Conservation (phyloP, 2,329 filamentous ascomycete species). For the Dryadomyces sulphureus region DNA sequence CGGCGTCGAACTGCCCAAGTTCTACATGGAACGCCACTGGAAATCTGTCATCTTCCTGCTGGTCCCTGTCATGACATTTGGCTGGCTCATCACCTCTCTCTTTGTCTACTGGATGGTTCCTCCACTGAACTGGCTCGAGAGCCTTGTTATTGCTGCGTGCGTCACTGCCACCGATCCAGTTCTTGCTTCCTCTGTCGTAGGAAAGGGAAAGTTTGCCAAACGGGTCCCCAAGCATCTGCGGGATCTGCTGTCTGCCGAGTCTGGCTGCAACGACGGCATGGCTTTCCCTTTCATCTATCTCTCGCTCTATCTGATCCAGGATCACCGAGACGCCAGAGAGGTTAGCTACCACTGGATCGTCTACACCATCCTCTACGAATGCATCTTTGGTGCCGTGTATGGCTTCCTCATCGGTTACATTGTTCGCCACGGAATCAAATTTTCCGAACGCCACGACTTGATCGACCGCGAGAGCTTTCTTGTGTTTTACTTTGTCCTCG, state of each 20-base stretch:
- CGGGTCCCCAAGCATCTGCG: constrained; percentile 93
- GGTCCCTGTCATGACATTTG: constrained; percentile 92
- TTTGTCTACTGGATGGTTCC: constrained; percentile 88
- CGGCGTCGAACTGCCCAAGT: constrained; percentile 77
- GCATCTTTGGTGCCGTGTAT: constrained; percentile 79
- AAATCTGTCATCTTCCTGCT: constrained; percentile 77
- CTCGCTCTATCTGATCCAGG: constrained; percentile 76
- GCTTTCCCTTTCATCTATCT: constrained; percentile 97
- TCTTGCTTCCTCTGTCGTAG: constrained; percentile 90
- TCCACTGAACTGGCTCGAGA: constrained; percentile 74
- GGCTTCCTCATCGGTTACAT: constrained; percentile 81
- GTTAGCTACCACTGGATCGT: constrained; percentile 81
- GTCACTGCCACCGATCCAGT: constrained; percentile 97
- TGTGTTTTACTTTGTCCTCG: constrained; percentile 95
- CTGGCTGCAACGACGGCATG: constrained; percentile 98
- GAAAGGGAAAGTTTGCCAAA: constrained; percentile 97
- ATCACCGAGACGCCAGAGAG: constrained; percentile 49
- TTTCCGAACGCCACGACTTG: constrained; percentile 66
- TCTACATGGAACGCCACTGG: constrained; percentile 98
- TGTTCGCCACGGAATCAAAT: constrained; percentile 80
- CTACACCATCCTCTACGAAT: constrained; percentile 85
- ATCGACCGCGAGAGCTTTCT: constrained; percentile 96
- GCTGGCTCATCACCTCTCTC: constrained; percentile 83
- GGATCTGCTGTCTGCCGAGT: constrained; percentile 89
- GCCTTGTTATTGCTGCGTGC: constrained; percentile 74